Evolutionary conservation across 257 asterid species (phyloP).

Genomic region (Penstemon davidsonii): DNA sequence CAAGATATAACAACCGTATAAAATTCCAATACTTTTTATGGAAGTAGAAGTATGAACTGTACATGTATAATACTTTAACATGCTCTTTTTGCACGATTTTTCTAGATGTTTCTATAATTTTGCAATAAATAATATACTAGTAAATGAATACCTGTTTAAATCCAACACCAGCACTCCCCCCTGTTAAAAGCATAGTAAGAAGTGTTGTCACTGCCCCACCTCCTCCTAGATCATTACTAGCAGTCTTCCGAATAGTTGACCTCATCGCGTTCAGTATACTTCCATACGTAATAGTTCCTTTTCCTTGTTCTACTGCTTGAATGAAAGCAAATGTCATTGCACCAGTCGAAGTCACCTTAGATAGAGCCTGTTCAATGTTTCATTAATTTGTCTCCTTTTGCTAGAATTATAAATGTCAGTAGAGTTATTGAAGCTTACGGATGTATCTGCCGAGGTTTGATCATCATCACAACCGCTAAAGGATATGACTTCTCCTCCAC

Average conservation of each 20-base stretch:
- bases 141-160: conserved; percentile 57
- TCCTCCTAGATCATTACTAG: conserved; percentile 43
- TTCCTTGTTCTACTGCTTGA: conserved; percentile 83
- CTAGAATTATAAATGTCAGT: not conserved
- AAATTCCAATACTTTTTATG: not conserved
- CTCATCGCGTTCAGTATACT: conserved; percentile 76
- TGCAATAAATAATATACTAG: not conserved
- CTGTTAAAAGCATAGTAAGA: conserved; percentile 77
- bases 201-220: conserved; percentile 68
- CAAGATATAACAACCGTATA: not conserved
- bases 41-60: not conserved
- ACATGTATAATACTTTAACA: no score
- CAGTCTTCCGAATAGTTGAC: conserved; percentile 55
- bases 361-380: conserved; percentile 58
- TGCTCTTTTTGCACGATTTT: no score
- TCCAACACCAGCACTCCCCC: conserved; percentile 68
- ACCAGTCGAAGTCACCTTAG: conserved; percentile 89
- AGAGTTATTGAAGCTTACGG: conserved; percentile 41
- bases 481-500: conserved; percentile 93
- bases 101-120: no score
- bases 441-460: conserved; percentile 89
- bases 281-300: conserved; percentile 72
- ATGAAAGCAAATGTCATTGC: conserved; percentile 96
- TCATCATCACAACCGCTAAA: conserved; percentile 96
- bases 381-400: conserved; percentile 3